Percentiles rank a stretch among this genome's conserved stretches.
These are phyloP conservation scores for Yarrowia hollandica DNA, from an alignment of 805 yeast genomes.

Conservation along the genomic window DNA sequence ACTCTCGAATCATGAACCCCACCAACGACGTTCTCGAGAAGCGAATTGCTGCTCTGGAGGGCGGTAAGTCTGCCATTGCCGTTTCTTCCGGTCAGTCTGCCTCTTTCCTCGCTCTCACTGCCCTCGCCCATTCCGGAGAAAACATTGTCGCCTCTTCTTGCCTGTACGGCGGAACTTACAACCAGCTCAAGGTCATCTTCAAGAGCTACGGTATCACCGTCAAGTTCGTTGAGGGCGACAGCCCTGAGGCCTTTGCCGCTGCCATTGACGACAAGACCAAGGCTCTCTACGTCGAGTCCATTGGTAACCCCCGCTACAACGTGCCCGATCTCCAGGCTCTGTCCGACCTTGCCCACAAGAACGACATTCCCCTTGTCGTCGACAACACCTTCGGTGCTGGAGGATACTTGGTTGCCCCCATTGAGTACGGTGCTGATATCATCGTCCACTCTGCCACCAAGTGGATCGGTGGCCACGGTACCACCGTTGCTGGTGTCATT, in stretches of 20 bases:
- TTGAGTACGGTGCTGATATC: constrained; percentile 88
- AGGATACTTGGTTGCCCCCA: constrained; percentile 80
- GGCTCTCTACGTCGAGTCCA: constrained; percentile 84
- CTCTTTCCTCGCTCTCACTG: constrained; percentile 78
- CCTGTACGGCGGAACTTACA: constrained; percentile 95
- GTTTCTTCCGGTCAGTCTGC: constrained; percentile 97
- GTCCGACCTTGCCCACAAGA: constrained; percentile 73
- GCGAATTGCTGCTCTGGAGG: constrained; percentile 89
- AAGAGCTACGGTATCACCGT: constrained; percentile 84
- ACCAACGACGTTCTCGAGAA: constrained; percentile 89
- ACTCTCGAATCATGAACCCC: constrained; percentile 90
- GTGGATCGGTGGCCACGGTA: constrained; percentile 98
- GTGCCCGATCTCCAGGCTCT: constrained; percentile 87
- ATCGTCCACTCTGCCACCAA: constrained; percentile 94
- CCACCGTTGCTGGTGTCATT: constrained; percentile 87
- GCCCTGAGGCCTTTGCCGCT: constrained; percentile 66
- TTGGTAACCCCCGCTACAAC: constrained; percentile 90
- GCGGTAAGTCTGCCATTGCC: constrained; percentile 88
- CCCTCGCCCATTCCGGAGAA: constrained; percentile 84
- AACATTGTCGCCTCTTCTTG: constrained; percentile 83
- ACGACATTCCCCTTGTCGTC: constrained; percentile 87
- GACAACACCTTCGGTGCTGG: constrained; percentile 98
- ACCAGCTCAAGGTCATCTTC: constrained; percentile 90
- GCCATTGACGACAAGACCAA: constrained; percentile 81
- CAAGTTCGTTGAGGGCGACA: constrained; percentile 81